Conservation (phyloP, 1,284 basidiomycete genomes). For the Stygiomarasmius scandens region DNA sequence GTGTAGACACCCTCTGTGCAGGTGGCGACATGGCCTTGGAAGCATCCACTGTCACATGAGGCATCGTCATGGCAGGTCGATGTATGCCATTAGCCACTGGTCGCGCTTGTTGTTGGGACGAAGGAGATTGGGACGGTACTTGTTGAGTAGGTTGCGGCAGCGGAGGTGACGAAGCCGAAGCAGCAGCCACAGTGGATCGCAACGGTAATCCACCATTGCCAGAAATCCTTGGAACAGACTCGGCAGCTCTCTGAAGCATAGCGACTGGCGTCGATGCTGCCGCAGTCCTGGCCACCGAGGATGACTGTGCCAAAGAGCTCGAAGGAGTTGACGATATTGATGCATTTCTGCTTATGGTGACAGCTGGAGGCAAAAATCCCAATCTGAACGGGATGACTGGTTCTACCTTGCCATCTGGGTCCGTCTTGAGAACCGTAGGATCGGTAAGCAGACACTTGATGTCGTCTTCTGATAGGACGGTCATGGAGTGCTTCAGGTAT, state of each 20-base stretch:
- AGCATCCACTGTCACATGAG: neutral
- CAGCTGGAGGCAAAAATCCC: neutral
- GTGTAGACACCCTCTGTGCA: neutral
- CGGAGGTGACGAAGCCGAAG: neutral
- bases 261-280: neutral
- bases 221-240: neutral
- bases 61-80: conserved; percentile 1
- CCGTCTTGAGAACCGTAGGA: neutral
- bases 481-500: conserved; percentile 23
- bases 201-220: neutral
- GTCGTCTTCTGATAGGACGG: neutral
- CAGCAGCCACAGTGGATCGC: neutral
- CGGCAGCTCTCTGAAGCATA: neutral
- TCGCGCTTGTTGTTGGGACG: neutral
- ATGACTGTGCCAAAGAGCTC: neutral
- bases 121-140: too few relatives aligned
- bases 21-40: neutral
- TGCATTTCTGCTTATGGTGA: neutral
- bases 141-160: neutral
- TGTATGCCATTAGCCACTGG: neutral
- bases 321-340: neutral
- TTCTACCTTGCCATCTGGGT: neutral
- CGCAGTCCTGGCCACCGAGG: neutral
- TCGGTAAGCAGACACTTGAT: neutral
- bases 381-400: conserved; percentile 1